phyloP scores from a whole-genome alignment of 495 filamentous ascomycete genomes.

The Tuber microsphaerosporum region DNA sequence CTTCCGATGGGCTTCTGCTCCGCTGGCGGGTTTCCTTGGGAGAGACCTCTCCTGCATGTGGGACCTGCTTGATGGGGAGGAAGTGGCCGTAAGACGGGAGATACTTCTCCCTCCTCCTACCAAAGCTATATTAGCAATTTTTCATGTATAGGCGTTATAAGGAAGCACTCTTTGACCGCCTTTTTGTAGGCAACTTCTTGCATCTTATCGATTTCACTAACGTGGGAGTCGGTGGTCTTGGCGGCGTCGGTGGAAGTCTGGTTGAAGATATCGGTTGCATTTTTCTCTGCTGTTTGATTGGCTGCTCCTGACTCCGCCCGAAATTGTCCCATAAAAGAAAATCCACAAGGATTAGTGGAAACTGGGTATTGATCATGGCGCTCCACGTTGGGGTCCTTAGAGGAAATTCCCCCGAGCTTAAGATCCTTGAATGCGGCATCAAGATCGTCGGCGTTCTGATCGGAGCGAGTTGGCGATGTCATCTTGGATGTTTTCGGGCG shows the following conservation, averaged over 20 bases:
- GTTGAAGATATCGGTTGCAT: background rate
- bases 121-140: background rate
- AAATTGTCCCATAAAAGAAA: background rate
- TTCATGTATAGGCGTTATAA: background rate
- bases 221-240: background rate
- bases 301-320: background rate
- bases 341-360: background rate
- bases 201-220: background rate
- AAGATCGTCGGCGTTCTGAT: no score
- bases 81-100: background rate
- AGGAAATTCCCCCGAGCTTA: background rate
- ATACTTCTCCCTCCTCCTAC: background rate
- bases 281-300: background rate
- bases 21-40: background rate
- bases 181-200: background rate
- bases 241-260: background rate
- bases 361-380: background rate
- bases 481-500: background rate
- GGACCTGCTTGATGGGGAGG: background rate
- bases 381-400: background rate
- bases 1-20: background rate
- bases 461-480: background rate
- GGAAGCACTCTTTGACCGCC: background rate
- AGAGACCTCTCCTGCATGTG: background rate
- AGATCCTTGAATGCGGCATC: accelerated